Evolutionary conservation across 139 green algal species (phyloP).

Genomic region (Chara braunii): DNA sequence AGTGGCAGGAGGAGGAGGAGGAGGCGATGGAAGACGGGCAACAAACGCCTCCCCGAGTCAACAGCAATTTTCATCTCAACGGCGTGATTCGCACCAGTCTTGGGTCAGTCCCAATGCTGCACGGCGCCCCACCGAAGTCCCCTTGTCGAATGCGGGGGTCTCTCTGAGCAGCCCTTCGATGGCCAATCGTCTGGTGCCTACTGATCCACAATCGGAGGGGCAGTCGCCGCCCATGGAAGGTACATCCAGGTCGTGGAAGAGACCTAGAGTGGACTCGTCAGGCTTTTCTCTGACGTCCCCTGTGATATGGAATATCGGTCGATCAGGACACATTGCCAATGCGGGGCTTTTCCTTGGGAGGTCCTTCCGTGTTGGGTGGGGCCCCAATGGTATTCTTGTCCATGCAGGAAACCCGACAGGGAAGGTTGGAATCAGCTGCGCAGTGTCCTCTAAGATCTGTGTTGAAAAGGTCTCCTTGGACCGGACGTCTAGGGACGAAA

Average conservation of each 20-base stretch:
- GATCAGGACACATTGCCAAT: constrained; percentile 38
- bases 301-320: too few relatives aligned
- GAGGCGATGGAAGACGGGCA: neutral
- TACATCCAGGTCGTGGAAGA: too few relatives aligned
- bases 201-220: too few relatives aligned
- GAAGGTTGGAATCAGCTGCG: neutral
- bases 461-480: constrained; percentile 21
- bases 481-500: neutral
- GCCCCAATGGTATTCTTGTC: constrained; percentile 52
- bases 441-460: constrained; percentile 11
- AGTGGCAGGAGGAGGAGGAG: neutral
- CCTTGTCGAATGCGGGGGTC: too few relatives aligned
- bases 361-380: constrained; percentile 68
- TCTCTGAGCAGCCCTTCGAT: too few relatives aligned
- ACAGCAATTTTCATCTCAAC: neutral
- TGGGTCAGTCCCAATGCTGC: too few relatives aligned
- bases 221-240: too few relatives aligned
- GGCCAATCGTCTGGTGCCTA: too few relatives aligned
- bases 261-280: too few relatives aligned
- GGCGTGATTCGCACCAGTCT: too few relatives aligned
- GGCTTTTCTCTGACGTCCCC: too few relatives aligned
- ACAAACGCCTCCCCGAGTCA: neutral
- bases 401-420: constrained; percentile 18
- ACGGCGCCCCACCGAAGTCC: too few relatives aligned
- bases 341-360: constrained; percentile 55